These are phyloP conservation scores for Hanseniaspora uvarum DNA, from an alignment of 1,139 yeast species.

Conservation along the genomic window DNA sequence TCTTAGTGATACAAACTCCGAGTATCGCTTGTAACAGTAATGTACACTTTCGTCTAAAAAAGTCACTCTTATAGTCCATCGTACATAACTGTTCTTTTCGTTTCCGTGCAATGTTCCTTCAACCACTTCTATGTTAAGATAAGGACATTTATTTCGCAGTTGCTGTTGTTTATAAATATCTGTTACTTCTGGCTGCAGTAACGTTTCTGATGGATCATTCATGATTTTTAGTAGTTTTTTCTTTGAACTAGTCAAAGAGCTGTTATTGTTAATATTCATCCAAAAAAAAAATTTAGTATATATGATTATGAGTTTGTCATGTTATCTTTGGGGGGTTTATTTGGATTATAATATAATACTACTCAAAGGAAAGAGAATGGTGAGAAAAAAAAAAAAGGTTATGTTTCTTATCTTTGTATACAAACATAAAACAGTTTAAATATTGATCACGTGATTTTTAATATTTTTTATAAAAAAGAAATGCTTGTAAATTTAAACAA, in stretches of 20 bases:
- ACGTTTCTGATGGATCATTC: conserved; percentile 4
- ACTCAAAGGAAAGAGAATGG: background rate
- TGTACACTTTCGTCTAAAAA: conserved; percentile 1
- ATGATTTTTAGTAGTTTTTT: background rate
- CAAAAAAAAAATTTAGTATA: background rate
- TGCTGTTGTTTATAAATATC: background rate
- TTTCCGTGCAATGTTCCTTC: conserved; percentile 14
- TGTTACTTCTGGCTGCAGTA: background rate
- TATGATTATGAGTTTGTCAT: background rate
- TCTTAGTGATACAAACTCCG: conserved; percentile 15
- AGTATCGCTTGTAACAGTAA: conserved; percentile 17
- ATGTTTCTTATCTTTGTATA: background rate
- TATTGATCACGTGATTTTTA: background rate
- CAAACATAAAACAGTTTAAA: background rate
- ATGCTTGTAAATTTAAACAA: background rate
- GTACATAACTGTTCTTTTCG: background rate
- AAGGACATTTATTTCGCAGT: conserved; percentile 2
- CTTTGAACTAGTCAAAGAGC: conserved; percentile 12
- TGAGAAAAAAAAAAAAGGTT: background rate
- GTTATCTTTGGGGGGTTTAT: background rate
- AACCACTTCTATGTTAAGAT: conserved; percentile 15
- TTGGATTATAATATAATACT: too few relatives aligned
- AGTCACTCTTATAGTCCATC: conserved; percentile 14
- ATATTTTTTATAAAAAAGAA: background rate
- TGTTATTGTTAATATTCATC: background rate